Conservation (phyloP, 805 yeast genomes). For the Sporopachydermia lactativora region DNA sequence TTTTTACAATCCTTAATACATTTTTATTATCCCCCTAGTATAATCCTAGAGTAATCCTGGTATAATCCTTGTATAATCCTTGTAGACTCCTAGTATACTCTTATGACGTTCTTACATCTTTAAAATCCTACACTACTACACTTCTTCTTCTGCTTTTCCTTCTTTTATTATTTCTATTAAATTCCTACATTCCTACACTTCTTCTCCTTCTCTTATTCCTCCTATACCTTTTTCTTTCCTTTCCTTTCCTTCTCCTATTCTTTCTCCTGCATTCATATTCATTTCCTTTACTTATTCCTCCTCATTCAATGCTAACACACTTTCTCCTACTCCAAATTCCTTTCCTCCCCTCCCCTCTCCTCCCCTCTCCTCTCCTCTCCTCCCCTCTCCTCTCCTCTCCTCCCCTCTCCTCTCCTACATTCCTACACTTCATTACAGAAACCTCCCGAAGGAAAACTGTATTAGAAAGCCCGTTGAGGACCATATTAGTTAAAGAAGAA, state of each 20-base stretch:
- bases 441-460: neutral
- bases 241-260: slow-evolving; percentile 12
- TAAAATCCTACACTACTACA: too few relatives aligned
- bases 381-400: slow-evolving; percentile 22
- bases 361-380: slow-evolving; percentile 18
- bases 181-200: slow-evolving; percentile 9
- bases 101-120: too few relatives aligned
- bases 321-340: slow-evolving; percentile 4
- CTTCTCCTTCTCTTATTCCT: slow-evolving; percentile 7
- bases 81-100: too few relatives aligned
- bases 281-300: neutral
- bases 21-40: too few relatives aligned
- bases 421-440: too few relatives aligned
- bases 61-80: too few relatives aligned
- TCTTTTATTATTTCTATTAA: slow-evolving; percentile 8
- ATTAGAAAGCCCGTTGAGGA: slow-evolving; percentile 1
- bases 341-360: slow-evolving; percentile 14
- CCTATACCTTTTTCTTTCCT: slow-evolving; percentile 9
- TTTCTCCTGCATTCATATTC: slow-evolving; percentile 5
- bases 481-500: neutral
- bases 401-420: slow-evolving; percentile 22
- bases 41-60: too few relatives aligned
- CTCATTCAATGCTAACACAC: slow-evolving; percentile 2
- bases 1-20: too few relatives aligned
- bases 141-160: too few relatives aligned